phyloP scores from a whole-genome alignment of 2,329 filamentous ascomycete genomes.

The Epichloe gansuensis region DNA sequence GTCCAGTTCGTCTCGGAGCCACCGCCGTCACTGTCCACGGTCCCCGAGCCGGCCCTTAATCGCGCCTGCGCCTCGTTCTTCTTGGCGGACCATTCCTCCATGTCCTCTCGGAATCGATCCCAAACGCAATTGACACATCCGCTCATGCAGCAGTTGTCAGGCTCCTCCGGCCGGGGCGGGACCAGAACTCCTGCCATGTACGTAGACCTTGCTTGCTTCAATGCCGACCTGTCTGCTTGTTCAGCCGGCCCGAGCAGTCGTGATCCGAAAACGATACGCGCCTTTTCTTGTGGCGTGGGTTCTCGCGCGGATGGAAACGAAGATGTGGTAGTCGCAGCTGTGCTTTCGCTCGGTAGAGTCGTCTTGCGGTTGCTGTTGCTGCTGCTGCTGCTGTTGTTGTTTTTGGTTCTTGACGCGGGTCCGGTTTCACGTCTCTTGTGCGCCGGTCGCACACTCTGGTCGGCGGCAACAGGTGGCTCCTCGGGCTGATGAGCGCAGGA shows the following conservation, averaged over 20 bases:
- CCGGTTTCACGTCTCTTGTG: slow-evolving; percentile 7
- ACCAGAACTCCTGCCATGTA: slow-evolving; percentile 69
- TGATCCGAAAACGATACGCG: slow-evolving; percentile 70
- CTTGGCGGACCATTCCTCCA: slow-evolving; percentile 73
- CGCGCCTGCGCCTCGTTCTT: slow-evolving; percentile 50
- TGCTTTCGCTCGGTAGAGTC: slow-evolving; percentile 9
- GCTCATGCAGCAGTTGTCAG: slow-evolving; percentile 98
- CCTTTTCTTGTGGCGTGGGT: slow-evolving; percentile 37
- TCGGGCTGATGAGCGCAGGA: slow-evolving; percentile 29
- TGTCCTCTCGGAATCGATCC: slow-evolving; percentile 81
- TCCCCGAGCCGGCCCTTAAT: slow-evolving; percentile 29
- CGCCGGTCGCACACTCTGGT: slow-evolving; percentile 9
- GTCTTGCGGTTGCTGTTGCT: slow-evolving; percentile 13
- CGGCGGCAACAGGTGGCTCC: slow-evolving; percentile 29
- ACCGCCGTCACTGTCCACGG: slow-evolving; percentile 72
- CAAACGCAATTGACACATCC: slow-evolving; percentile 97
- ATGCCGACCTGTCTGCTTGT: slow-evolving; percentile 46
- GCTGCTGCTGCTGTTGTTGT: slow-evolving; percentile 1
- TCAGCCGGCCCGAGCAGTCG: slow-evolving; percentile 63
- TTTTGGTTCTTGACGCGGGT: background rate
- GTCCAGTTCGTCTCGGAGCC: slow-evolving; percentile 60
- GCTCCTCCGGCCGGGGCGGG: slow-evolving; percentile 75
- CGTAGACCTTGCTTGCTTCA: slow-evolving; percentile 45
- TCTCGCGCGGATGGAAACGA: slow-evolving; percentile 14
- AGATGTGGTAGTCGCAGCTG: slow-evolving; percentile 5